Evolutionary conservation across 2,329 filamentous ascomycete genomes (phyloP), one percentile per base, ranked within the genome.

Genomic region (Fusarium sterilihyphosum): DNA sequence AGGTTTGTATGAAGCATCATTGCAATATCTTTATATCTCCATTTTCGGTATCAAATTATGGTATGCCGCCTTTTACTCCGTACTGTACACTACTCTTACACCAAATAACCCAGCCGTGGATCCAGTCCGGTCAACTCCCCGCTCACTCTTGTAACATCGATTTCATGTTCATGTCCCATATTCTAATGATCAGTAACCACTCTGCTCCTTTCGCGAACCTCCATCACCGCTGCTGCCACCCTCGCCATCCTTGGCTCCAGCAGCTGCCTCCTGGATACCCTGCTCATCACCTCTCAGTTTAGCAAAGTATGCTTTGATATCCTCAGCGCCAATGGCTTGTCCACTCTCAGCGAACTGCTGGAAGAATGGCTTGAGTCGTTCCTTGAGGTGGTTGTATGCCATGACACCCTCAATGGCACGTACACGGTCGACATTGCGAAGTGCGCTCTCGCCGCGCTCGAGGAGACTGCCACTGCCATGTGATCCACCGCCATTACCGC

Each of bases 221-320:
- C 62, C 73, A 10, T 81, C 81, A 9, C 63, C 70, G 9, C 70
- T 74, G 4, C 65, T 69, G 2, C 68, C 71, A 1, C 77, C 78
- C 10, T 81, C 81, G 0, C 78, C 81, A 24, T 82, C 81, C 6
- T 72, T 75, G 40, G 76, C 65, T 46, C 79, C 81, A 6, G 83
- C 84, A 13, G 88, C 88, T 2, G 91, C 92, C 73, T 91, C 88
- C 76, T 86, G 86, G 65, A 94, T 94, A 0, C 87, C 93, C 77
- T 93, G 86, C 50, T 94, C 93, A 82, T 98, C 96, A 67, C 96
- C 96, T 73, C 96, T 89, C 76, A 99, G 84, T 85, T 96, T 96
- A 59, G 96, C 96, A 88, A 99, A 99, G 82, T 98, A 98, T 5
- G 90, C 90, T 83, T 98, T 99, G 83, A 99, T 96, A 83, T 98